These are phyloP conservation scores for Ichthyophthirius multifiliis DNA, from an alignment of 169 alveolate genomes.

Conservation along the genomic window DNA sequence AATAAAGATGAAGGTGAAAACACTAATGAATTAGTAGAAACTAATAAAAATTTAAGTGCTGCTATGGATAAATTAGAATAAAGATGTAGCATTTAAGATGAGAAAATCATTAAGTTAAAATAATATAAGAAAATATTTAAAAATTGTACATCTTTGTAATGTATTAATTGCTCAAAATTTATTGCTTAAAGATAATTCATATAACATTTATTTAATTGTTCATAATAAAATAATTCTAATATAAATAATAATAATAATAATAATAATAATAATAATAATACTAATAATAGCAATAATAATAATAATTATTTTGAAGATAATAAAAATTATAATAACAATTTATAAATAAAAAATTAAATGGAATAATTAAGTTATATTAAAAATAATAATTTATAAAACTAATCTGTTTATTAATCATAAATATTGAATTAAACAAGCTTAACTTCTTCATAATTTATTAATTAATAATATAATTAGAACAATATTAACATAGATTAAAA, in stretches of 20 bases:
- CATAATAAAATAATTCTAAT: constrained; percentile 7
- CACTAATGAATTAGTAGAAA: constrained; percentile 50
- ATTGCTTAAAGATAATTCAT: constrained; percentile 51
- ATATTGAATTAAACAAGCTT: no score
- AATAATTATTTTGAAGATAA: background rate
- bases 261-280: background rate
- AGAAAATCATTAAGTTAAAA: constrained; percentile 60
- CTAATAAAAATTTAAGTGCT: constrained; percentile 60
- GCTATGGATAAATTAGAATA: constrained; percentile 70
- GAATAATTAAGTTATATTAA: no score
- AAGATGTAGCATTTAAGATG: constrained; percentile 59
- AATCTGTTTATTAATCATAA: constrained; percentile 3
- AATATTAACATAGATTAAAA: no score
- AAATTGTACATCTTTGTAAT: constrained; percentile 57
- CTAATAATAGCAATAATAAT: background rate
- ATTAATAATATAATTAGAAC: no score
- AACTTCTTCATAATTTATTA: no score
- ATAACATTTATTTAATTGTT: constrained; percentile 63
- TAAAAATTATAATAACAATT: background rate
- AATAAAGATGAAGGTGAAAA: constrained; percentile 47
- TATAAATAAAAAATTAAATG: background rate
- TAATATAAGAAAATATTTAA: constrained; percentile 54
- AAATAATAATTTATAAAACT: no score
- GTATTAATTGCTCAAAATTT: constrained; percentile 70
- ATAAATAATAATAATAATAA: background rate